These are phyloP conservation scores for Echium plantagineum DNA, from an alignment of 257 asterid species.

Conservation along the genomic window DNA sequence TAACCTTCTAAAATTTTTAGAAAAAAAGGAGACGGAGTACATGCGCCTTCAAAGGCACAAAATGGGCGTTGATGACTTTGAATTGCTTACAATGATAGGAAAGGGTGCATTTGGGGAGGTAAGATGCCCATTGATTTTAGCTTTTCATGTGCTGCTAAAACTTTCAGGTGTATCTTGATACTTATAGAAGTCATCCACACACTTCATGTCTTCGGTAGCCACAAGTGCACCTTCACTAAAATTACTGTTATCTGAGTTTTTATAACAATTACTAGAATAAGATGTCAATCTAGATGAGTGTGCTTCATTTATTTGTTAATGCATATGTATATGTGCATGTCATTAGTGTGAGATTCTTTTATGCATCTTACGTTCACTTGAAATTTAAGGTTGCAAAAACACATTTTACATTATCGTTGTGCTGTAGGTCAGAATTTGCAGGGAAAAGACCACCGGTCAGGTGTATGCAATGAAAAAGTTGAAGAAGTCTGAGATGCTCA, in stretches of 20 bases:
- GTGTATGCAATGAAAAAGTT: conserved; percentile 98
- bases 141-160: neutral
- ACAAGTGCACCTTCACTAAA: neutral
- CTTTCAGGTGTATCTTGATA: neutral
- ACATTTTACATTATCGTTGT: conserved; percentile 10
- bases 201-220: neutral
- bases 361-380: neutral
- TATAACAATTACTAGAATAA: neutral
- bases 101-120: conserved; percentile 99
- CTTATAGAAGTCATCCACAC: too few relatives aligned
- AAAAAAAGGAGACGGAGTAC: conserved; percentile 95
- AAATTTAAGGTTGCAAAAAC: neutral
- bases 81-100: conserved; percentile 89
- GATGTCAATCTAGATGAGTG: neutral
- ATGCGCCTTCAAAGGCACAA: conserved; percentile 98
- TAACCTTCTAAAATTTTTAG: conserved; percentile 72
- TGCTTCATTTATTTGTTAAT: conserved; percentile 4
- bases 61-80: conserved; percentile 93
- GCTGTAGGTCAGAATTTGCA: conserved; percentile 83
- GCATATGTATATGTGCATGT: neutral
- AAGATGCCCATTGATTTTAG: conserved; percentile 7
- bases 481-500: conserved; percentile 96
- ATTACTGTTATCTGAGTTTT: neutral
- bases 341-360: neutral
- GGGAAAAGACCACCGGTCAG: conserved; percentile 82